Evolutionary conservation across 192 early-diverging fungal genomes (phyloP), one percentile per base, ranked within the genome.

Genomic region (Rhizophagus clarus): DNA sequence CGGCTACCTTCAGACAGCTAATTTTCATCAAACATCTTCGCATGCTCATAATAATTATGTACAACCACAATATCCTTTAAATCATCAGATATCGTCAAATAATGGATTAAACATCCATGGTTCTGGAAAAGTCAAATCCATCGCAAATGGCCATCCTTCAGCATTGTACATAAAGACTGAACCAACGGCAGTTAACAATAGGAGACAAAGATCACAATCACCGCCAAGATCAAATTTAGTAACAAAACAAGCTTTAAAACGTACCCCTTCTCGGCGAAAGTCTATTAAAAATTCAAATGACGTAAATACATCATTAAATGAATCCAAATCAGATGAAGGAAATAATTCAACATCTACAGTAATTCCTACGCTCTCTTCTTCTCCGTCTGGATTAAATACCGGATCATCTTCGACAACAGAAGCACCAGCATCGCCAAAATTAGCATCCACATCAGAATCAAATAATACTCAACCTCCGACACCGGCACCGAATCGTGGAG

Each of bases 331-430:
- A 8, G 45, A 72, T 49, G 45, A 72, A 81, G 66, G 80, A 80
- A 40, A 81, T 83, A 82, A 66, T 74, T n/a, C 72, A 82, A 22
- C 82, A 77, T 66, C 84, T 78, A 42, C 82, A 80, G 7, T 72
- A 79, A 17, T 42, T 64, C 37, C 77, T 66, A 7, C 34, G 12
- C 14, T 51, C 24, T 28, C 56, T 29, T 29, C 77, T 80, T 32
- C 78, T 80, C 20, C 82, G 82, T 72, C 67, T 61, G 72, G 28
- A 69, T 49, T 80, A 85, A 15, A 71, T 62, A 8, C 66, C 37
- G 61, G 20, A 62, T 69, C 75, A 66, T 62, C 80, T 61, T 47
- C 83, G 72, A 22, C 80, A 72, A 47, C 79, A 77, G 28, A 80
- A 81, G 22, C 79, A 80, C 22, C 76, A 77, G 17, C 45, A 75